These are phyloP conservation scores for Ophiostoma novo-ulmi DNA, from an alignment of 2,329 filamentous ascomycete genomes.

Conservation along the genomic window DNA sequence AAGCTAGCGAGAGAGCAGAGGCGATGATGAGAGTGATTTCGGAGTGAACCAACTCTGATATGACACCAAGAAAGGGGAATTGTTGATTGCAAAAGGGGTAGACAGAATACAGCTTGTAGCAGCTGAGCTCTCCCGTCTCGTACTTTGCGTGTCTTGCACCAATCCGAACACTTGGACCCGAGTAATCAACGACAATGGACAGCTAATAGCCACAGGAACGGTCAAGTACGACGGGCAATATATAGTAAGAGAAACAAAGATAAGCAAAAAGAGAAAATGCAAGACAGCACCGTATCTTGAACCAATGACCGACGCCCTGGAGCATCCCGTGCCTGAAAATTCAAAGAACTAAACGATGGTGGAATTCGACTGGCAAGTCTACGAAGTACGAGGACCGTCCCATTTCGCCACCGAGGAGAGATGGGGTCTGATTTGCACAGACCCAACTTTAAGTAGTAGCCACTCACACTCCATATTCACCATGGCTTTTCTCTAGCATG, in stretches of 20 bases:
- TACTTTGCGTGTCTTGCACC: background rate
- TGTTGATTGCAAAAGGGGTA: background rate
- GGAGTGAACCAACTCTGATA: background rate
- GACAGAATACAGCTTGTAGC: background rate
- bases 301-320: background rate
- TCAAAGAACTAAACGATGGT: background rate
- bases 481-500: too few relatives aligned
- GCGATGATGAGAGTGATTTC: background rate
- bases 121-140: background rate
- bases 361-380: background rate
- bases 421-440: background rate
- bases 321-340: background rate
- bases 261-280: background rate
- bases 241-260: background rate
- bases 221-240: background rate
- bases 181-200: background rate
- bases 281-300: background rate
- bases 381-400: background rate
- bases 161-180: background rate
- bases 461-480: background rate
- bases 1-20: background rate
- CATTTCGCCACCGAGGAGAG: background rate
- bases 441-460: background rate
- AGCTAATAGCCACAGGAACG: background rate
- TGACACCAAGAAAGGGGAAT: background rate